Evolutionary conservation across 371 early-diverging fungal species (phyloP), one percentile per base, ranked within the genome.

Genomic region (Mucor indicus): DNA sequence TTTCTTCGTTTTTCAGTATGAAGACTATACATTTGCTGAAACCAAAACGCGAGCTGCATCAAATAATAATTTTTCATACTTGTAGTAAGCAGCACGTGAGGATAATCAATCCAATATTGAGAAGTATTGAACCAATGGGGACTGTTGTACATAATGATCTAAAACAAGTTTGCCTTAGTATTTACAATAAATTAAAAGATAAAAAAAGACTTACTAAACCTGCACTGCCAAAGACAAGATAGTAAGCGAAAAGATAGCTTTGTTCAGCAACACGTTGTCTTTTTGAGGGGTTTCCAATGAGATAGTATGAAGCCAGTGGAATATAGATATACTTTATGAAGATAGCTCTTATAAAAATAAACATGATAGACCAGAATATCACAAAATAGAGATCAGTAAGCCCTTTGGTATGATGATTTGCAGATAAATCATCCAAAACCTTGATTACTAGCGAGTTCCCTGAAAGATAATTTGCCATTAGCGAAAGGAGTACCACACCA

Each of bases 1-100:
- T 83, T 87, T 51, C 87, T 77, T 8, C 76, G 77, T 53, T 87
- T 79, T 57, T 91, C 89, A 30, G 85, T 69, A 38, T 80, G 72
- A 16, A 89, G 64, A 7, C 81, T 76, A 47, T 80, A 72, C 31
- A 84, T 44, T 53, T 84, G 84, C 38, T 85, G 85, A 11, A 87
- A 42, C 91, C 90, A 91, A 56, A 86, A 90, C 13, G 81, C 83
- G 10, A 82, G 57, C 46, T 89, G 84, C 46, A 78, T 67, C 37
- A 90, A 64, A 54, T 90, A 91, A 55, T 83, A 91, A 59, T 77
- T 71, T 55, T 91, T 89, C 55, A 81, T 62, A 19, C 66, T 52
- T 15, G 51, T 50, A 13, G 57, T 62, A 22, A 77, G 50, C n/a
- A 74, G 68, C 0, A 61, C 72, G 46, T 82, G 81, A 11, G 83